phyloP scores from a whole-genome alignment of 495 filamentous ascomycete species.

The Parathielavia hyrcaniae region DNA sequence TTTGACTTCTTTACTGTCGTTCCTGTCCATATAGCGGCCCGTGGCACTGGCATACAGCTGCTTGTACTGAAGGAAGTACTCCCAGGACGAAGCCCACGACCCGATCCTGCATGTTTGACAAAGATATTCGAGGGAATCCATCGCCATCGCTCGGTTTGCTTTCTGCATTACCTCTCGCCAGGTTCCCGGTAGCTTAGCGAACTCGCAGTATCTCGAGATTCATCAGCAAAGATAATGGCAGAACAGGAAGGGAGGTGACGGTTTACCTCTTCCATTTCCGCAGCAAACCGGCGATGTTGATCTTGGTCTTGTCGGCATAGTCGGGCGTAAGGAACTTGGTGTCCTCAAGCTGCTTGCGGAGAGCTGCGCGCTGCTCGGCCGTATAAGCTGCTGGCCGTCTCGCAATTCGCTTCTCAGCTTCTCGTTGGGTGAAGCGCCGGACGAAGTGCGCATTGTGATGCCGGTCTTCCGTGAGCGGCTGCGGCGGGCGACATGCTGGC shows the following conservation, averaged over 20 bases:
- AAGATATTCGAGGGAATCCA: slow-evolving; percentile 24
- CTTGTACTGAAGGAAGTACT: slow-evolving; percentile 28
- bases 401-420: neutral
- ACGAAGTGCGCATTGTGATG: too few species aligned
- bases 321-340: slow-evolving; percentile 8
- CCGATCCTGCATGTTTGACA: slow-evolving; percentile 24
- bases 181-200: neutral
- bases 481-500: too few species aligned
- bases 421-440: neutral
- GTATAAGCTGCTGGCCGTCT: neutral
- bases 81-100: slow-evolving; percentile 8
- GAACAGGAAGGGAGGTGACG: neutral
- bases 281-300: slow-evolving; percentile 2
- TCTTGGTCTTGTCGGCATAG: slow-evolving; percentile 1
- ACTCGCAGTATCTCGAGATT: neutral
- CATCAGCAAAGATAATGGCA: neutral
- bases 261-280: slow-evolving; percentile 9
- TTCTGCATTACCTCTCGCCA: slow-evolving; percentile 25
- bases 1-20: slow-evolving; percentile 28
- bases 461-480: too few species aligned
- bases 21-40: slow-evolving; percentile 25
- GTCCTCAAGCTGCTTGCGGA: slow-evolving; percentile 4
- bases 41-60: slow-evolving; percentile 24
- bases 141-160: slow-evolving; percentile 21
- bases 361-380: slow-evolving; percentile 8